Evolutionary conservation across 805 yeast genomes (phyloP).

Genomic region (Pichia paraexigua): DNA sequence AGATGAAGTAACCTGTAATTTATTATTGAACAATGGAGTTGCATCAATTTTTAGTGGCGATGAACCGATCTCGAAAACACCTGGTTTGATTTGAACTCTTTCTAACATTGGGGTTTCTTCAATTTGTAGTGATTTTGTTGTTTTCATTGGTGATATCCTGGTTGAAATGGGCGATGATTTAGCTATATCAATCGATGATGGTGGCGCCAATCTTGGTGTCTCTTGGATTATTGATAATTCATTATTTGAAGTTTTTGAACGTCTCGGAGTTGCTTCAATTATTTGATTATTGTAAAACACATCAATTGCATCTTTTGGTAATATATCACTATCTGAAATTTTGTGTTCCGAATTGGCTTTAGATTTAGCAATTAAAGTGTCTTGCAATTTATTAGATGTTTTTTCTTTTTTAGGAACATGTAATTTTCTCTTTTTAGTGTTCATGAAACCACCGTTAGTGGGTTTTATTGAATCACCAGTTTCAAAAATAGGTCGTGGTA

Average conservation of each 20-base stretch:
- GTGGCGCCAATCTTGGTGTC: background rate
- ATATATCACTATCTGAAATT: background rate
- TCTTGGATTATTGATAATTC: background rate
- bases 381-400: background rate
- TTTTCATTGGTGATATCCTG: background rate
- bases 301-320: background rate
- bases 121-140: background rate
- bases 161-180: background rate
- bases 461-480: background rate
- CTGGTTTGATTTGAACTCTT: conserved; percentile 11
- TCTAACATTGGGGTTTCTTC: conserved; percentile 5
- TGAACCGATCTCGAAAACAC: conserved; percentile 14
- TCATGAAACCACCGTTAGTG: conserved; percentile 11
- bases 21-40: background rate
- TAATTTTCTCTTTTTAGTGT: conserved; percentile 6
- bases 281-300: conserved; percentile 4
- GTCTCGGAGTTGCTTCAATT: conserved; percentile 20
- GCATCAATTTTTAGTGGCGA: conserved; percentile 13
- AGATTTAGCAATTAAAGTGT: background rate
- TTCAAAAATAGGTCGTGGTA: background rate
- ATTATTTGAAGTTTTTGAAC: background rate
- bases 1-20: background rate
- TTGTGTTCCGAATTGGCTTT: background rate
- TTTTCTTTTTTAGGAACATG: conserved; percentile 24
- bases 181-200: background rate